Percentiles rank a stretch among this genome's conserved stretches.
phyloP scores from a whole-genome alignment of 345 rosid species.

The Isatis tinctoria region DNA sequence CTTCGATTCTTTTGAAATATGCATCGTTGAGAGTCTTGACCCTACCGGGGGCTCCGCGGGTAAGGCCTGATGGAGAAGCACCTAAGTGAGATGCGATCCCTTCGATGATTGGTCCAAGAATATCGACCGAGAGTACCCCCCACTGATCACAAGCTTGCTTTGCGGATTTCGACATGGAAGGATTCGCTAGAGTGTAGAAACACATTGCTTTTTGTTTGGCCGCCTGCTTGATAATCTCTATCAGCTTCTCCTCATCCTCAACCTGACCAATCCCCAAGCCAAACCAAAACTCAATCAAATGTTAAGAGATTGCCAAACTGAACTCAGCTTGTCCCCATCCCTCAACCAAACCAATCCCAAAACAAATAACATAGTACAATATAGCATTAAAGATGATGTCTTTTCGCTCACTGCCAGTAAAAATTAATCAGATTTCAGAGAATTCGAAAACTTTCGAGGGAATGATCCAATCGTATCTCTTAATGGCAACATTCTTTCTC shows the following conservation, averaged over 20 bases:
- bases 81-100: slow-evolving; percentile 71
- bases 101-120: slow-evolving; percentile 82
- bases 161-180: slow-evolving; percentile 66
- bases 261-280: slow-evolving; percentile 37
- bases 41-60: slow-evolving; percentile 78
- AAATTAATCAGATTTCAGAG: no score
- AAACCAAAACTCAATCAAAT: no score
- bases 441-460: neutral
- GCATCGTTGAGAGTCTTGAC: slow-evolving; percentile 69
- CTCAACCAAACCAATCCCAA: slow-evolving; percentile 50
- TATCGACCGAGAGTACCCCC: slow-evolving; percentile 62
- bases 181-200: slow-evolving; percentile 77
- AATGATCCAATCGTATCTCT: no score
- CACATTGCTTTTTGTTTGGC: slow-evolving; percentile 74
- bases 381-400: neutral
- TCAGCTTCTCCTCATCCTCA: slow-evolving; percentile 63
- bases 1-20: slow-evolving; percentile 67
- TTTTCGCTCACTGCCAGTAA: no score
- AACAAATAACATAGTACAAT: neutral
- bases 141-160: slow-evolving; percentile 54
- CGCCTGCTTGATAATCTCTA: slow-evolving; percentile 75
- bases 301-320: no score
- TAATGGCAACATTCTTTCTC: no score
- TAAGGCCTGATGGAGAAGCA: slow-evolving; percentile 81
- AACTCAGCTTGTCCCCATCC: slow-evolving; percentile 56